Base-by-base conservation (phyloP, 2,329 filamentous ascomycete genomes). In the Neopestalotiopsis rosae region DNA sequence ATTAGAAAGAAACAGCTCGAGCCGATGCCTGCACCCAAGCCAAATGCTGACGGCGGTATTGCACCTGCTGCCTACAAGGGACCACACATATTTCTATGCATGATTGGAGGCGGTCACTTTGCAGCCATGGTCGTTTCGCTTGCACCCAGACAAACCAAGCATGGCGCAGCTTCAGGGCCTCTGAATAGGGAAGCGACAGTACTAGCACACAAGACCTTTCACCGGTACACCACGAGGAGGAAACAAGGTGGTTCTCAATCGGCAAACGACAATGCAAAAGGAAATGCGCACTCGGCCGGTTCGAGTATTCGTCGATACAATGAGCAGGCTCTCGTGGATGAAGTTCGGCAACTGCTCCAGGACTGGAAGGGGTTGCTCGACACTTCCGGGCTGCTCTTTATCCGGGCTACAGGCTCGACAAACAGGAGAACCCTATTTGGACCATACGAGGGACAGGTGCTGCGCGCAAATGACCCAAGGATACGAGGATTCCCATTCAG, bases 51-150 rank as follows among this genome's bases (percentile, higher is more conserved):
- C 62, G 88, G 89, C 2, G 83, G 84, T 17, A 79, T 89, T 5
- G 84, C 87, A 2, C 82, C 85, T 1, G 81, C 87, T 10, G 84
- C 84, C 3, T 89, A 91, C 76, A 89, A 90, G 30, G 91, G 91
- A 7, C 94, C 94, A 2, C 95, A 98, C 78, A 90, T 97, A 64
- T 98, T 99, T 78, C 88, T 99, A 62, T 98, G 95, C 81, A 99
- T 99, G 96, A 97, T 99, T 65, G 96, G 96, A 30, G 96, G 96
- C 69, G 96, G 96, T 0, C 96, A 99, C 79, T 99, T 99, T 77
- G 96, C 96, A 0, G 96, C 93, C 65, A 98, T 98, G 95, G 86
- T 98, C 12, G 93, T 99, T 12, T 94, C 94, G 0, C 86, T 98
- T 4, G 90, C 94, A 0, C 95, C 96, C 0, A 93, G 94, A 71